Evolutionary conservation across 345 rosid genomes (phyloP), one percentile per base, ranked within the genome.

Genomic region (Salix suchowensis): DNA sequence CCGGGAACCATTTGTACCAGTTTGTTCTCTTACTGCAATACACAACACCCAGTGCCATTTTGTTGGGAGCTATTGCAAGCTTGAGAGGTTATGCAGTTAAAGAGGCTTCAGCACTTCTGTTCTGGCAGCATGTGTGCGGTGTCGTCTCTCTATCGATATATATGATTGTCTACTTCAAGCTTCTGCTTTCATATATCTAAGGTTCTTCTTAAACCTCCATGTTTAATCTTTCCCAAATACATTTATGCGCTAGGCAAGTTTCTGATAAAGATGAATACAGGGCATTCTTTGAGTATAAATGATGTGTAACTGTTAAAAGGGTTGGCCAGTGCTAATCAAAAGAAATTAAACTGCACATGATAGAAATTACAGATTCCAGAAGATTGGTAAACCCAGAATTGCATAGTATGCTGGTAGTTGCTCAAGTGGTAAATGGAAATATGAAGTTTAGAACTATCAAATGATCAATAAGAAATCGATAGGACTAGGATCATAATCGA

Each of bases 61-160:
- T 96, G 58, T 74, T 96, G 74, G 97, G 97, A 54, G 98, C 98
- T n/a, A 93, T 93, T 52, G 95, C 98, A 15, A 91, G 98, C 75
- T 84, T 93, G 84, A 88, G 99, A 67, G 92, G 91, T 70, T 93
- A 93, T 64, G 99, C 97, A 1, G 96, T 93, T 28, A 85, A 85
- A 54, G 97, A 93, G 82, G 94, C 97, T 32, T 93, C 96, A 0
- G 97, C 96, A 6, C 89, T 96, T 83, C 85, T 93, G 54, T 96
- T 96, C 85, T 96, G 99, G 99, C 98, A 93, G 78, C 97, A 93
- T 66, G 75, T 89, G n/a, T 79, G 88, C 44, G 99, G 98, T 1
- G 85, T 96, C 12, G 77, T 91, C 75, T 89, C 99, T 54, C 87
- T 96, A 54, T 88, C 99, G 6, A 67, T 92, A 34, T 96, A 91